Conservation (phyloP, 176 grass and related monocot species). For the Avena sativa region DNA sequence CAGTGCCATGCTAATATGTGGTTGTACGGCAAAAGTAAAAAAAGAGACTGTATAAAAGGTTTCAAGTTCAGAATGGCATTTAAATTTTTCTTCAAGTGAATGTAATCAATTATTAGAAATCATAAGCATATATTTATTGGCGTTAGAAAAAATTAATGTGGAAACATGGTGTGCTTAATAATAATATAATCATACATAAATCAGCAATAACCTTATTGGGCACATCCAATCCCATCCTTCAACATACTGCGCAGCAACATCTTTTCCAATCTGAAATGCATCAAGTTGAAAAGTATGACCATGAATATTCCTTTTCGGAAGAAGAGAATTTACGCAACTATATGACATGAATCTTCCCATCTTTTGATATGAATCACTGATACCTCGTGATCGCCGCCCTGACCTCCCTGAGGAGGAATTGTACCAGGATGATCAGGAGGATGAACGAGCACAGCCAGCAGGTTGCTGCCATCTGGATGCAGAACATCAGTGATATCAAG, state of each 20-base stretch:
- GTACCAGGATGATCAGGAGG: slow-evolving; percentile 94
- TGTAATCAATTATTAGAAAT: neutral
- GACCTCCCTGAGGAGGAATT: slow-evolving; percentile 89
- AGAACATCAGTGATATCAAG: slow-evolving; percentile 88
- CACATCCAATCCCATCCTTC: slow-evolving; percentile 99
- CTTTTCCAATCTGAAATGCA: slow-evolving; percentile 85
- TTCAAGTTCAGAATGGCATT: neutral
- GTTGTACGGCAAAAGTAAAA: neutral
- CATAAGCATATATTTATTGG: neutral
- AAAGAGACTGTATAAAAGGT: neutral
- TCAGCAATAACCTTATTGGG: slow-evolving; percentile 72
- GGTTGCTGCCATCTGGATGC: slow-evolving; percentile 76
- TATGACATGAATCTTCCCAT: neutral
- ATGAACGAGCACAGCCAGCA: slow-evolving; percentile 89
- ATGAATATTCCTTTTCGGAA: slow-evolving; percentile 35
- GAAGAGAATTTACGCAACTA: neutral
- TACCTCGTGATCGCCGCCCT: slow-evolving; percentile 97
- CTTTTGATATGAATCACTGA: neutral
- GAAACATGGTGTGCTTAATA: neutral
- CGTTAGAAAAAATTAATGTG: slow-evolving; percentile 10
- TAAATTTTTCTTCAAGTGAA: neutral
- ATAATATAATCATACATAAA: slow-evolving; percentile 26
- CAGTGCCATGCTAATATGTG: neutral
- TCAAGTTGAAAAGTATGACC: slow-evolving; percentile 24
- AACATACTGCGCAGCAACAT: slow-evolving; percentile 96